A percentile compares a stretch with the other conserved stretches of the same genome.
These are phyloP conservation scores for Eragrostis nindensis DNA, from an alignment of 176 grass and related monocot species.

Conservation along the genomic window DNA sequence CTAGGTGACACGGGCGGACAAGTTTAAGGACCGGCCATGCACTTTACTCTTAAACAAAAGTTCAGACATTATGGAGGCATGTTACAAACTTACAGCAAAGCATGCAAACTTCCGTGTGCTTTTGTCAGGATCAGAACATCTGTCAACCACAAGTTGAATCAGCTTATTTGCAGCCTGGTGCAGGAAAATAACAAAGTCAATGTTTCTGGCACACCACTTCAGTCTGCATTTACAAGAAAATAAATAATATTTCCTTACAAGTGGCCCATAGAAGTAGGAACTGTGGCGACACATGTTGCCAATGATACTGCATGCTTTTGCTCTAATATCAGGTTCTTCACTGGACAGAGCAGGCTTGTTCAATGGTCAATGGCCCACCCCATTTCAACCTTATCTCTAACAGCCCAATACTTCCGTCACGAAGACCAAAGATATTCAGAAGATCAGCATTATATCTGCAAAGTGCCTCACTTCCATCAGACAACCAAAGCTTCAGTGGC, in stretches of 20 bases:
- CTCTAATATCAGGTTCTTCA: conserved; percentile 86
- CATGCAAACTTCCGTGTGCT: conserved; percentile 95
- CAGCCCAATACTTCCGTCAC: conserved; percentile 85
- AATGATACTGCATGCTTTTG: conserved; percentile 97
- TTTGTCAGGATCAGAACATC: conserved; percentile 89
- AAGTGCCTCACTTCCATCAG: conserved; percentile 76
- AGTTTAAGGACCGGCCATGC: too few species aligned
- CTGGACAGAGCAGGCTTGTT: conserved; percentile 87
- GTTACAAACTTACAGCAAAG: conserved; percentile 79
- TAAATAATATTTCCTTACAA: conserved; percentile 61
- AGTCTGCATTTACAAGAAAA: conserved; percentile 19
- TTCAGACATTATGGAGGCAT: neutral
- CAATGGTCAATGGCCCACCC: conserved; percentile 83
- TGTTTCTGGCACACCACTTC: conserved; percentile 21
- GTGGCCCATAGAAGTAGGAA: conserved; percentile 81
- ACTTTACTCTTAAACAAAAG: neutral
- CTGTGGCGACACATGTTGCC: conserved; percentile 98
- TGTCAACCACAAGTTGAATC: conserved; percentile 87
- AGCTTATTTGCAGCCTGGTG: conserved; percentile 68
- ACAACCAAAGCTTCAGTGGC: conserved; percentile 80
- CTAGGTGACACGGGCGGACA: too few species aligned
- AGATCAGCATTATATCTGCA: conserved; percentile 67
- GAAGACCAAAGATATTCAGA: conserved; percentile 72
- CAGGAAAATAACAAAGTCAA: conserved; percentile 35
- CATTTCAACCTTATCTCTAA: conserved; percentile 76